phyloP scores from a whole-genome alignment of 768 basidiomycete species.

The Russula lepida region DNA sequence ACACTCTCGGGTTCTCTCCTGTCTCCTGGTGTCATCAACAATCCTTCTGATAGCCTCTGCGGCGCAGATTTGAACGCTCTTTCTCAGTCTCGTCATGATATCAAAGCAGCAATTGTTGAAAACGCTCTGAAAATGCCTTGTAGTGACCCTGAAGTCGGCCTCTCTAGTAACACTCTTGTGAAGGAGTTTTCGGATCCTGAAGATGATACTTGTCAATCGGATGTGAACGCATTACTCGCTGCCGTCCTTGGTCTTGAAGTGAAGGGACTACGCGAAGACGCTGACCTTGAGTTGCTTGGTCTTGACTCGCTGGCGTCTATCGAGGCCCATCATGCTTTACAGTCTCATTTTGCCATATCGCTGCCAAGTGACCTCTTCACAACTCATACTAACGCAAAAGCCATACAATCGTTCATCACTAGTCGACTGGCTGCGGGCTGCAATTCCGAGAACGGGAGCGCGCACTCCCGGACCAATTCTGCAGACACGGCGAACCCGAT shows the following conservation, averaged over 20 bases:
- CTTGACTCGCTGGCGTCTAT: slow-evolving; percentile 60
- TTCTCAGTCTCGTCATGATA: neutral
- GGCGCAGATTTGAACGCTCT: neutral
- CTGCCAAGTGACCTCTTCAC: slow-evolving; percentile 41
- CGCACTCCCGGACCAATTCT: neutral
- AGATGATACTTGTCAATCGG: slow-evolving; percentile 8
- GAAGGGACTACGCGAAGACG: slow-evolving; percentile 36
- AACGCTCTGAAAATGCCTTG: neutral
- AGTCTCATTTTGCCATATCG: slow-evolving; percentile 33
- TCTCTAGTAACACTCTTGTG: neutral
- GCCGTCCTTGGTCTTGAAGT: slow-evolving; percentile 34
- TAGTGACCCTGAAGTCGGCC: neutral
- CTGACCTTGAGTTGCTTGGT: slow-evolving; percentile 43
- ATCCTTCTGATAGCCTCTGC: neutral
- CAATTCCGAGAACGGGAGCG: neutral
- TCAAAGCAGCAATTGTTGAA: neutral
- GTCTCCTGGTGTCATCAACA: neutral
- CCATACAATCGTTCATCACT: slow-evolving; percentile 30
- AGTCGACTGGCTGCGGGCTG: neutral
- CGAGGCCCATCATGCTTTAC: slow-evolving; percentile 46
- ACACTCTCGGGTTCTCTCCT: neutral
- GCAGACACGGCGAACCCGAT: too few relatives aligned
- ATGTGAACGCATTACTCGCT: slow-evolving; percentile 36
- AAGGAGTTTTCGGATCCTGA: slow-evolving; percentile 4
- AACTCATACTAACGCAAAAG: slow-evolving; percentile 33